These are phyloP conservation scores for Schrenkiella parvula DNA, from an alignment of 345 rosid genomes.

Conservation along the genomic window DNA sequence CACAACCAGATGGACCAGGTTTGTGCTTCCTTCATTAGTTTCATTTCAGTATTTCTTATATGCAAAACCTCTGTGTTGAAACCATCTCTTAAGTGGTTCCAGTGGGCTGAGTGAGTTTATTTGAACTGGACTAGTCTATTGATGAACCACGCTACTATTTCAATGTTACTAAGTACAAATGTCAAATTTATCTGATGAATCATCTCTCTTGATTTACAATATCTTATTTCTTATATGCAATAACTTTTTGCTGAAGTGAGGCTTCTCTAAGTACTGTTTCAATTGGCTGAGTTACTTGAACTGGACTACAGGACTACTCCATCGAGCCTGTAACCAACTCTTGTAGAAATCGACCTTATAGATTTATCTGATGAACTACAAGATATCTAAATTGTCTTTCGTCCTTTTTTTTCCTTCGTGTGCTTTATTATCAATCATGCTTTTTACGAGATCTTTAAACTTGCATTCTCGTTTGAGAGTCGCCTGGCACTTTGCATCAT, in stretches of 20 bases:
- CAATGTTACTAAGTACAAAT: background rate
- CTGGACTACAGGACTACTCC: background rate
- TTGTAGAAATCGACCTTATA: background rate
- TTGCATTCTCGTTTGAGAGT: background rate
- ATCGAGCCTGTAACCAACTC: background rate
- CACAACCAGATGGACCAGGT: constrained; percentile 43
- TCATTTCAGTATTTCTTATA: background rate
- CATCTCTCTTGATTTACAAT: constrained; percentile 23
- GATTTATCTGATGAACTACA: background rate
- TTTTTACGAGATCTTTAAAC: background rate
- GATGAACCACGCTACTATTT: background rate
- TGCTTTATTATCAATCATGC: background rate
- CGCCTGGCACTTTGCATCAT: background rate
- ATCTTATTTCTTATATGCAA: background rate
- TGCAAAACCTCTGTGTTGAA: background rate
- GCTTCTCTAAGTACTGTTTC: constrained; percentile 16
- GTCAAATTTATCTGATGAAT: background rate
- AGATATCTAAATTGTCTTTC: background rate
- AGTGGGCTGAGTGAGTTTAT: constrained; percentile 1
- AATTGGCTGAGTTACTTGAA: background rate
- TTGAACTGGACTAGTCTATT: constrained; percentile 8
- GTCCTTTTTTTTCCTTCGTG: background rate
- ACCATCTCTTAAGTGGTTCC: constrained; percentile 1
- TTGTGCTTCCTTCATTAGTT: constrained; percentile 12
- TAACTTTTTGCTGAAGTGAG: background rate